phyloP scores from a whole-genome alignment of 345 rosid genomes.

The Sonneratia alba region DNA sequence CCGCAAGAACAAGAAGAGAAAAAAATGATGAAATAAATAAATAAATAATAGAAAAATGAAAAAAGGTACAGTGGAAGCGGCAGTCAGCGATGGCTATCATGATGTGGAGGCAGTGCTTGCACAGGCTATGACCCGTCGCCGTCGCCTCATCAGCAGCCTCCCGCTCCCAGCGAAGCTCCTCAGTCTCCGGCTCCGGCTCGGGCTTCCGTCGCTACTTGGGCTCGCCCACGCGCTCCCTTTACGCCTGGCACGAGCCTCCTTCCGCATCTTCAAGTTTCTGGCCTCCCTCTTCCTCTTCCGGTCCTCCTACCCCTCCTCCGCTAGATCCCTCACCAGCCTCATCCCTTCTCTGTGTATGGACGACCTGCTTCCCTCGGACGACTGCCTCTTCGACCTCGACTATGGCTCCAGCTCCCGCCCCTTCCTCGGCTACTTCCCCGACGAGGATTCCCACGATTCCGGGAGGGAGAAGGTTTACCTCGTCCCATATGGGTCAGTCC shows the following conservation, averaged over 20 bases:
- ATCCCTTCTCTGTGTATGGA: constrained; percentile 14
- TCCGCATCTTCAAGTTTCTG: constrained; percentile 16
- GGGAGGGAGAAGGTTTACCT: constrained; percentile 28
- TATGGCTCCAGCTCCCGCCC: neutral
- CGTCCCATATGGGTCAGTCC: constrained; percentile 37
- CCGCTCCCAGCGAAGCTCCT: neutral
- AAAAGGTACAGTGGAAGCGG: neutral
- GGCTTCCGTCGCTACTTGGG: neutral
- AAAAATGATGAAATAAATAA: neutral
- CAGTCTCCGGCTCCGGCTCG: neutral
- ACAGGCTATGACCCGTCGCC: constrained; percentile 3
- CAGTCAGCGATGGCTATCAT: neutral
- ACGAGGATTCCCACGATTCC: constrained; percentile 12
- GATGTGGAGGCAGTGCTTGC: neutral
- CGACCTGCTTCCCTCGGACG: constrained; percentile 19
- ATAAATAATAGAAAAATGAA: neutral
- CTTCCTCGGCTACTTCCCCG: neutral
- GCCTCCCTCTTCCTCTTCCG: constrained; percentile 4
- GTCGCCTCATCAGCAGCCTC: neutral
- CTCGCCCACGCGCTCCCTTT: constrained; percentile 14
- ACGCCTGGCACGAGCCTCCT: constrained; percentile 12
- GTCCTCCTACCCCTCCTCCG: constrained; percentile 10
- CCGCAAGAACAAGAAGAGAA: too few relatives aligned
- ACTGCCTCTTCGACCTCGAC: constrained; percentile 19
- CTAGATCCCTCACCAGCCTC: neutral